A percentile compares a stretch with the other conserved stretches of the same genome.
phyloP scores from a whole-genome alignment of 2,329 filamentous ascomycete species.

The Microascus cirrosus region DNA sequence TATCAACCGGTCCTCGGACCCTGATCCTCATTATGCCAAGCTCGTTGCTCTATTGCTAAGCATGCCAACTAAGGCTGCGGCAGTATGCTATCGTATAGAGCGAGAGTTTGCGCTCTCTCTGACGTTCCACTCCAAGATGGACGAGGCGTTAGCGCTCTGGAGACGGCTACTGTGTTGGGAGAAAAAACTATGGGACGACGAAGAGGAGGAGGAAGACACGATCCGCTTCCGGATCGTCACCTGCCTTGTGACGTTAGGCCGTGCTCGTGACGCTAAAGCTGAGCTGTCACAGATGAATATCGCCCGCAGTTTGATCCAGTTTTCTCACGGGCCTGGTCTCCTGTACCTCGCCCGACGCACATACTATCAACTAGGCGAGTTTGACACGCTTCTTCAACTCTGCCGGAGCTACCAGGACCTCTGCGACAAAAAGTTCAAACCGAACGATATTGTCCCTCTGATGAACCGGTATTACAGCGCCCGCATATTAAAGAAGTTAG shows the following conservation, averaged over 20 bases:
- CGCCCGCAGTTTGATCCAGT: constrained; percentile 3
- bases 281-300: neutral
- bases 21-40: neutral
- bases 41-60: neutral
- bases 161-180: constrained; percentile 1
- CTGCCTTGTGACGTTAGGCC: neutral
- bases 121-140: neutral
- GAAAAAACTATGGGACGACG: neutral
- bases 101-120: neutral
- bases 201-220: constrained; percentile 1
- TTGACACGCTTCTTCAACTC: neutral
- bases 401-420: constrained; percentile 1
- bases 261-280: neutral
- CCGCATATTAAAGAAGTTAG: neutral
- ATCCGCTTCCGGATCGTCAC: neutral
- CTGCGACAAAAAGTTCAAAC: constrained; percentile 1
- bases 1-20: neutral
- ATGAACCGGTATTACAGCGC: constrained; percentile 2
- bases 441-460: neutral
- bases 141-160: constrained; percentile 2
- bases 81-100: neutral
- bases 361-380: neutral
- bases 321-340: neutral
- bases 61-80: neutral
- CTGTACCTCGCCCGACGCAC: neutral